Conservation (phyloP, 2,329 filamentous ascomycete species). For the Lachnellula hyalina region DNA sequence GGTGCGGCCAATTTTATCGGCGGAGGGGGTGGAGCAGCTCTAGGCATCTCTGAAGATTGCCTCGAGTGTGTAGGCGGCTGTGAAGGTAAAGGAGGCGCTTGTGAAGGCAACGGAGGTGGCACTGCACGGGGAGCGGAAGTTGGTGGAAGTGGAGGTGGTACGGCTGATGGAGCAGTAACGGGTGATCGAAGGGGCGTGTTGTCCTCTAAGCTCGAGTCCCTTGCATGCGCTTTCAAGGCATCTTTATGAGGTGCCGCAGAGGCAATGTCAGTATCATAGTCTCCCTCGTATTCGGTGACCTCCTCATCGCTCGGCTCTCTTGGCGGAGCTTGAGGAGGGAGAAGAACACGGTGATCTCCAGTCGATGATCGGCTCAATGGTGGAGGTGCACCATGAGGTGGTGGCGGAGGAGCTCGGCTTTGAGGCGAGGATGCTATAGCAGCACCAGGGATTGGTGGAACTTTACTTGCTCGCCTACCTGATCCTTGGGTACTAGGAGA, state of each 20-base stretch:
- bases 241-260: conserved; percentile 93
- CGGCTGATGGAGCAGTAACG: conserved; percentile 34
- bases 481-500: conserved; percentile 35
- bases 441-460: conserved; percentile 58
- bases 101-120: conserved; percentile 61
- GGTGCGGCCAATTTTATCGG: conserved; percentile 33
- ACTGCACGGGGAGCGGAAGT: conserved; percentile 51
- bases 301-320: conserved; percentile 67
- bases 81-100: conserved; percentile 40
- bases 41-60: conserved; percentile 65
- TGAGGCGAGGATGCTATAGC: conserved; percentile 43
- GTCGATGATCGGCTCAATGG: conserved; percentile 54
- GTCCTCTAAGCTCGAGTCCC: conserved; percentile 72
- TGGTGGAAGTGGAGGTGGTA: conserved; percentile 49
- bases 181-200: conserved; percentile 48
- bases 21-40: conserved; percentile 52
- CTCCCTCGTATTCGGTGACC: conserved; percentile 90
- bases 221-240: conserved; percentile 75
- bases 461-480: conserved; percentile 50
- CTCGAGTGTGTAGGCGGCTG: conserved; percentile 45
- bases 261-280: conserved; percentile 96
- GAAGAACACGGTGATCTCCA: conserved; percentile 43
- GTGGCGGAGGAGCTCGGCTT: conserved; percentile 61
- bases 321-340: conserved; percentile 39
- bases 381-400: conserved; percentile 49